Conservation (phyloP, 768 basidiomycete species). For the Suillus cothurnatus region DNA sequence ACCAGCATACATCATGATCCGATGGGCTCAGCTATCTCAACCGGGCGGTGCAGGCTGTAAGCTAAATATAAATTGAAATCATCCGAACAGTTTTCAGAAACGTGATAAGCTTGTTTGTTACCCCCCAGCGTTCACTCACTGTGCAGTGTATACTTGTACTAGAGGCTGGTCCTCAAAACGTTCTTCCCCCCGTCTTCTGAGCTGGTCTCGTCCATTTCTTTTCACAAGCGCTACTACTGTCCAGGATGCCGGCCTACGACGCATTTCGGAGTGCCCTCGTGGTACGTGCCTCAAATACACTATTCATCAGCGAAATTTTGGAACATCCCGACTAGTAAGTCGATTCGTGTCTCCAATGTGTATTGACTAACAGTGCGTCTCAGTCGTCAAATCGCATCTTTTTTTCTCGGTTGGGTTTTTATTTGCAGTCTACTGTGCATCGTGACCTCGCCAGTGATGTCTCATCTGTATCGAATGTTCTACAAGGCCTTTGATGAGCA, state of each 20-base stretch:
- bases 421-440: constrained; percentile 33
- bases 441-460: constrained; percentile 18
- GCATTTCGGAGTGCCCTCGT: constrained; percentile 5
- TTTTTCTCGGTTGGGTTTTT: constrained; percentile 45
- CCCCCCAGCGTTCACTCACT: neutral
- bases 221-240: neutral
- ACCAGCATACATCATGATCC: neutral
- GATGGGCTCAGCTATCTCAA: neutral
- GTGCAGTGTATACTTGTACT: constrained; percentile 1
- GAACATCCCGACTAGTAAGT: constrained; percentile 38
- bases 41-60: neutral
- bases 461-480: constrained; percentile 1
- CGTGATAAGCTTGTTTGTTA: neutral
- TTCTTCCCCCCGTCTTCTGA: constrained; percentile 14
- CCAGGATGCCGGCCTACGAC: constrained; percentile 7
- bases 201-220: constrained; percentile 26
- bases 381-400: constrained; percentile 40
- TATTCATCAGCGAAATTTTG: constrained; percentile 26
- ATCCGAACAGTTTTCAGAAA: neutral
- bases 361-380: neutral
- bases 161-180: constrained; percentile 15
- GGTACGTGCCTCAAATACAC: constrained; percentile 9
- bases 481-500: neutral
- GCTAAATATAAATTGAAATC: neutral
- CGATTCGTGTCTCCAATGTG: neutral